These are phyloP conservation scores for Linum usitatissimum DNA, from an alignment of 345 rosid genomes.

Conservation along the genomic window DNA sequence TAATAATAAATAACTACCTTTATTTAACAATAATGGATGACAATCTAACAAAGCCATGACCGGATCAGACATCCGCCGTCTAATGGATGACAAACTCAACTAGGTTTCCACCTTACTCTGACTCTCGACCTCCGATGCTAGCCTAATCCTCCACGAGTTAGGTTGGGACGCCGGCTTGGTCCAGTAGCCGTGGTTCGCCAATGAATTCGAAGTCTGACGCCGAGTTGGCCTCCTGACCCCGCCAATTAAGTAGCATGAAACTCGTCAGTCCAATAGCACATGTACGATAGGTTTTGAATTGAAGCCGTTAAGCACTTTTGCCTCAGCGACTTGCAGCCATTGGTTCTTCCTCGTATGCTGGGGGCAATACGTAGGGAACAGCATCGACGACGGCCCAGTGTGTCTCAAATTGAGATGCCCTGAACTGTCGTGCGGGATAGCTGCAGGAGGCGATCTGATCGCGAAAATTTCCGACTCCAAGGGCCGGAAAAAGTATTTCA, in stretches of 20 bases:
- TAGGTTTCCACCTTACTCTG: conserved; percentile 13
- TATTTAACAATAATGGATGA: too few relatives aligned
- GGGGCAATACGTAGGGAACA: neutral
- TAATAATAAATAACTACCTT: too few relatives aligned
- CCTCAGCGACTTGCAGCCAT: neutral
- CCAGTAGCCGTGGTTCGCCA: conserved; percentile 15
- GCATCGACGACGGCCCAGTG: neutral
- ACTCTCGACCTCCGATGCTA: conserved; percentile 12
- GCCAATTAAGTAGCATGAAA: neutral
- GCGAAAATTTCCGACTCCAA: neutral
- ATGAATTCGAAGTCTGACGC: conserved; percentile 14
- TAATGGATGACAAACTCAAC: conserved; percentile 7
- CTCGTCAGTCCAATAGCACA: neutral
- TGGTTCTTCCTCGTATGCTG: neutral
- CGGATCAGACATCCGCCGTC: conserved; percentile 5
- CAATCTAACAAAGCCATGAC: conserved; percentile 3
- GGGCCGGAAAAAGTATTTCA: neutral
- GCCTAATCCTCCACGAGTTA: conserved; percentile 12
- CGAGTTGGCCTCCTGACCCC: conserved; percentile 6
- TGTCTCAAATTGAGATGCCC: conserved; percentile 1
- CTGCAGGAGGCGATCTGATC: neutral
- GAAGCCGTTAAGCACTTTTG: neutral
- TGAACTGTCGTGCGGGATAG: neutral
- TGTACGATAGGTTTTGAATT: neutral
- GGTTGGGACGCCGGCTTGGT: conserved; percentile 11